Percentiles rank a stretch among this genome's conserved stretches.
Evolutionary conservation across 768 basidiomycete species (phyloP).

Genomic region (Paxillus rubicundulus): DNA sequence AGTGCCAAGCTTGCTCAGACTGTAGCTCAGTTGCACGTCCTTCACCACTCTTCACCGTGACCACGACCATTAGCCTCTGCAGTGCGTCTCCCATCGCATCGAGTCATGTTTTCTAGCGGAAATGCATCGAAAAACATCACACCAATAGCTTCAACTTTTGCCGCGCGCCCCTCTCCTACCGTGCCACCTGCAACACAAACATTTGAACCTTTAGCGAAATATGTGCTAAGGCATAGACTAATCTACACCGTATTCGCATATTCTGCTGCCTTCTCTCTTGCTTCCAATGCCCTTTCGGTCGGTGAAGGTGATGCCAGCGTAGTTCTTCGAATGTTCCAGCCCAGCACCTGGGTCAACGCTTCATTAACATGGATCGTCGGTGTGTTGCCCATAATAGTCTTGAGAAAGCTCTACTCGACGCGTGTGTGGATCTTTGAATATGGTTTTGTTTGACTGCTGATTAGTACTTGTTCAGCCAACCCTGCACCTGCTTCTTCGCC

Average conservation of each 20-base stretch:
- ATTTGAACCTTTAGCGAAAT: slow-evolving; percentile 66
- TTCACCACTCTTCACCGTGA: not conserved
- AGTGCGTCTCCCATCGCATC: not conserved
- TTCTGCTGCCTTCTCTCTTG: slow-evolving; percentile 49
- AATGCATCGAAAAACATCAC: slow-evolving; percentile 1
- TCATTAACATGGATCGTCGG: slow-evolving; percentile 47
- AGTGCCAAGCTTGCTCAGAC: too few species aligned
- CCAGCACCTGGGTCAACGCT: slow-evolving; percentile 43
- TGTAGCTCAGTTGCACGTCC: not conserved
- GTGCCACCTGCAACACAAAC: slow-evolving; percentile 56
- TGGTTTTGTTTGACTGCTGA: not conserved
- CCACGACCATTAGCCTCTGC: not conserved
- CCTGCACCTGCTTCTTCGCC: slow-evolving; percentile 53
- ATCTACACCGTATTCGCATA: slow-evolving; percentile 51
- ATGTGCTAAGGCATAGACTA: slow-evolving; percentile 59
- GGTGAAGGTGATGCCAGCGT: slow-evolving; percentile 15
- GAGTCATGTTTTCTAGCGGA: slow-evolving; percentile 3
- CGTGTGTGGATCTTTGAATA: slow-evolving; percentile 41
- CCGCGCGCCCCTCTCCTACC: slow-evolving; percentile 48
- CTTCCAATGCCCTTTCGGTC: slow-evolving; percentile 35
- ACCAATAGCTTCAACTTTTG: slow-evolving; percentile 21
- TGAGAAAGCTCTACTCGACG: slow-evolving; percentile 58
- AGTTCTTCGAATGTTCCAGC: slow-evolving; percentile 40
- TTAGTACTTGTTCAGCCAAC: slow-evolving; percentile 33
- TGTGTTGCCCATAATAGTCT: slow-evolving; percentile 54